These are phyloP conservation scores for rapeseed (Brassica napus) DNA, from an alignment of 345 rosid species.

Conservation along the genomic window DNA sequence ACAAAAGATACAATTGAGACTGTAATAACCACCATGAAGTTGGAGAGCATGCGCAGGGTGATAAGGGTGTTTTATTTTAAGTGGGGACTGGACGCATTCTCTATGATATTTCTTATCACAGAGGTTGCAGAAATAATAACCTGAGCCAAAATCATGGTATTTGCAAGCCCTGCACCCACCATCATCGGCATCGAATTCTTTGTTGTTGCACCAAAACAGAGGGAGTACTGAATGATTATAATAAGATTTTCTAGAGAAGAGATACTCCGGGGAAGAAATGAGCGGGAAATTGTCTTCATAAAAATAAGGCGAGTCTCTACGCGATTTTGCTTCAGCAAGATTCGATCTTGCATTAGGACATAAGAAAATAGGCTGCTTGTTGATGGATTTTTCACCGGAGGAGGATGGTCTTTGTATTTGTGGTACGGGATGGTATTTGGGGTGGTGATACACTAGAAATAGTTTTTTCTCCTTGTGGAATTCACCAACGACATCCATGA, in stretches of 20 bases:
- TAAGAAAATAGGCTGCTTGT: background rate
- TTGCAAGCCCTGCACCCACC: background rate
- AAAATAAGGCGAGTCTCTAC: background rate
- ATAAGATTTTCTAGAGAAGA: too few species aligned
- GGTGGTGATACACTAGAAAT: background rate
- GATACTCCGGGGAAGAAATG: too few species aligned
- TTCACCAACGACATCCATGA: background rate
- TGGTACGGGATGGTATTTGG: background rate
- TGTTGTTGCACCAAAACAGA: too few species aligned
- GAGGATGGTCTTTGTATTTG: background rate
- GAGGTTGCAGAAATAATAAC: background rate
- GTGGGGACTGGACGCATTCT: background rate
- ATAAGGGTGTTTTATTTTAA: background rate
- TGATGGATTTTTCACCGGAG: background rate
- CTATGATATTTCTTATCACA: background rate
- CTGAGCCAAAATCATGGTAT: background rate
- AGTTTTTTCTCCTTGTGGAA: background rate
- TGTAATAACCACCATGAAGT: background rate
- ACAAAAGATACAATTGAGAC: background rate
- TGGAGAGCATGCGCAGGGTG: background rate
- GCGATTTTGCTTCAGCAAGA: background rate
- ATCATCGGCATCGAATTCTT: background rate
- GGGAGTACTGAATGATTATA: too few species aligned
- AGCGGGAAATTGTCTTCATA: too few species aligned
- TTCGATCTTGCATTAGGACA: background rate